Evolutionary conservation across 192 early-diverging fungal genomes (phyloP), one percentile per base, ranked within the genome.

Genomic region (Chytriomyces sp.): DNA sequence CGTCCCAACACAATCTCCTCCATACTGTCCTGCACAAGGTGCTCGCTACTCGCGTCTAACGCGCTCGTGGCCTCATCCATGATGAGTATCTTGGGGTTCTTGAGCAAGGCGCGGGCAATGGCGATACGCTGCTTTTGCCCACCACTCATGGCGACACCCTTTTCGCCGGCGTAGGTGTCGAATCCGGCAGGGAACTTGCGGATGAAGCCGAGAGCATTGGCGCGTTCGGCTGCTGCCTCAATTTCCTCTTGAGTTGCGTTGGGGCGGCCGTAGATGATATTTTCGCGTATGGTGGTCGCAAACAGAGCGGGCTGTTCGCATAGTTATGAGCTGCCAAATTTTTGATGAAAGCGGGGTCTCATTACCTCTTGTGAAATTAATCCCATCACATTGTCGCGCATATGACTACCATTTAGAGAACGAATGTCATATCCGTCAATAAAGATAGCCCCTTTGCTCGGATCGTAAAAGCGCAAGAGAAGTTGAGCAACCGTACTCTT

Each of bases 221-320:
- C 93, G 6, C 90, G 85, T 52, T 78, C 73, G 33, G 76, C 76
- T 2, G 80, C 83, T n/a, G 40, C 52, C 33, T 64, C 84, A 17
- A 95, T 86, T 17, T 98, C 89, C 14, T 84, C 75, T 14, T 74
- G 40, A 2, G 72, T 54, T 8, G 74, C 76, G 5, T 44, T 17
- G 22, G 93, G 84, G 12, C 88, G 84, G 28, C 95, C 97, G 71
- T 96, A 98, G 12, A 84, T 76, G 59, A 97, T 96, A 69, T 98
- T 97, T 66, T 96, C 88, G 65, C 81, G 89, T 56, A 99, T 93
- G 0, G 91, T 89, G n/a, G 91, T 83, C 61, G 96, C 97, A 85
- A 98, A 98, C 31, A 99, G 80, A 4, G 91, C 84, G 6, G 93
- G 94, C 82, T 94, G n/a, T n/a, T n/a, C n/a, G n/a, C n/a, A n/a